Evolutionary conservation across 371 early-diverging fungal species (phyloP).

Genomic region (Nosema muscidifuracis): DNA sequence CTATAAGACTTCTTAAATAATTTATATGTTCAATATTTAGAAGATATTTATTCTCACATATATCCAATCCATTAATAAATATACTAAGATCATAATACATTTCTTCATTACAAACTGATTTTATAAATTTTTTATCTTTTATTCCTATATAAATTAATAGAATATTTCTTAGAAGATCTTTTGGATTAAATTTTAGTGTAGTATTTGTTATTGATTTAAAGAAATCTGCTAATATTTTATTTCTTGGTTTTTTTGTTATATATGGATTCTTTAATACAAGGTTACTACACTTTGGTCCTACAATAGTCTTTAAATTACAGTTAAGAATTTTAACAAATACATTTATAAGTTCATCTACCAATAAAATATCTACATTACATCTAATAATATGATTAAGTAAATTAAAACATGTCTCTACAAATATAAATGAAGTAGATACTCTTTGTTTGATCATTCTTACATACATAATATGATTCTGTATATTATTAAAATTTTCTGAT

Average conservation of each 20-base stretch:
- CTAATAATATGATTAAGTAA: slow-evolving; percentile 38
- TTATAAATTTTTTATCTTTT: slow-evolving; percentile 54
- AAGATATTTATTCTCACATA: slow-evolving; percentile 50
- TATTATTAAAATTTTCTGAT: too few relatives aligned
- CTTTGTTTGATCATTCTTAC: background rate
- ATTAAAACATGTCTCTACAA: slow-evolving; percentile 37
- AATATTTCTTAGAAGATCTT: slow-evolving; percentile 72
- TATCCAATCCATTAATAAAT: slow-evolving; percentile 50
- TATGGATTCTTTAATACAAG: slow-evolving; percentile 71
- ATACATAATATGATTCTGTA: background rate
- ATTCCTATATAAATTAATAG: slow-evolving; percentile 77
- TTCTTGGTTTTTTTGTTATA: background rate
- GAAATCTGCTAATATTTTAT: too few relatives aligned
- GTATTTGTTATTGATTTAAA: slow-evolving; percentile 56
- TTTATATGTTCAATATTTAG: slow-evolving; percentile 64
- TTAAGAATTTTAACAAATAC: slow-evolving; percentile 89
- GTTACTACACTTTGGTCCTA: slow-evolving; percentile 82
- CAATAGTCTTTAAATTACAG: slow-evolving; percentile 78
- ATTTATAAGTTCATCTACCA: slow-evolving; percentile 77
- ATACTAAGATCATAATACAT: slow-evolving; percentile 56
- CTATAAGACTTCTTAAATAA: slow-evolving; percentile 66
- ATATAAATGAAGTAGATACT: slow-evolving; percentile 25
- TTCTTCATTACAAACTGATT: slow-evolving; percentile 74
- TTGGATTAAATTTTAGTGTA: slow-evolving; percentile 80
- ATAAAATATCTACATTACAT: slow-evolving; percentile 67